These are phyloP conservation scores for Quercus wislizeni DNA, from an alignment of 306 rosid species.

Conservation along the genomic window DNA sequence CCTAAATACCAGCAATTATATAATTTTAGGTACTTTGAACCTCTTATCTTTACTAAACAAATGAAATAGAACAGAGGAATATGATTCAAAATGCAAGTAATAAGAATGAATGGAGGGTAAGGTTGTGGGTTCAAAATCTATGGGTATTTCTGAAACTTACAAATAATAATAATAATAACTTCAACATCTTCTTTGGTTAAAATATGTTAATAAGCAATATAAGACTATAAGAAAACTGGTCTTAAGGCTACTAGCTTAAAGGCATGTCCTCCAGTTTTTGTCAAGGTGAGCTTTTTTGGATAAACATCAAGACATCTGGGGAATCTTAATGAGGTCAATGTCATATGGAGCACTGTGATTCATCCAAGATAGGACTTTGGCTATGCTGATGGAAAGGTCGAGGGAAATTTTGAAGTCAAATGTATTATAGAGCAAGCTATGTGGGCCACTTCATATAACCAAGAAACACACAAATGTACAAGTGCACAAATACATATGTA, in stretches of 20 bases:
- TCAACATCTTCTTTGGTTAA: too few relatives aligned
- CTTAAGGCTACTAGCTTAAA: background rate
- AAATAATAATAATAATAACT: background rate
- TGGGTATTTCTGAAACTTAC: too few relatives aligned
- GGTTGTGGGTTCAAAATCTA: too few relatives aligned
- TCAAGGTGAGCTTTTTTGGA: background rate
- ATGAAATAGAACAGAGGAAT: background rate
- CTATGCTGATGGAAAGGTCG: background rate
- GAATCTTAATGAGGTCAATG: background rate
- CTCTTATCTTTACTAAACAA: background rate
- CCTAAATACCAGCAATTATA: slow-evolving; percentile 41
- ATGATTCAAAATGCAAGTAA: background rate
- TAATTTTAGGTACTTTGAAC: slow-evolving; percentile 11
- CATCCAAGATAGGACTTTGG: background rate
- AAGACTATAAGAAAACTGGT: background rate
- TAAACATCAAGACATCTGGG: background rate
- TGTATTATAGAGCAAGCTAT: background rate
- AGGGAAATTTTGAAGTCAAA: background rate
- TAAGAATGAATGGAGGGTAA: too few relatives aligned
- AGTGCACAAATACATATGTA: background rate
- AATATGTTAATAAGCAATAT: background rate
- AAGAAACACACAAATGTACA: background rate
- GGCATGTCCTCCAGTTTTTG: background rate
- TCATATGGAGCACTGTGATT: background rate
- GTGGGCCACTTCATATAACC: background rate